These are phyloP conservation scores for Wakefieldia striispora DNA, from an alignment of 768 basidiomycete species.

Conservation along the genomic window DNA sequence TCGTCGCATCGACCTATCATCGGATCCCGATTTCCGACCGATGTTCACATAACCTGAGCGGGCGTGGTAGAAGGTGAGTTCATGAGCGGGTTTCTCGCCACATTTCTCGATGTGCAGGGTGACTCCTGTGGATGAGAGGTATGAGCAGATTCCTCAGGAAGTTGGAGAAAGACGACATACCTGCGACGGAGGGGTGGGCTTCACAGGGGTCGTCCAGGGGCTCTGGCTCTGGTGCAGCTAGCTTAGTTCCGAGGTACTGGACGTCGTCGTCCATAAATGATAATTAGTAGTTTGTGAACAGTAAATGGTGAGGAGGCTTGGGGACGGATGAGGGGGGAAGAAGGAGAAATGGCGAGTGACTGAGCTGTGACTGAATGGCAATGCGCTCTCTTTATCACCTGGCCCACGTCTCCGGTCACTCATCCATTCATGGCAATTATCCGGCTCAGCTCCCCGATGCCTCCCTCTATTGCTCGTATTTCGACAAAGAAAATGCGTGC, in stretches of 20 bases:
- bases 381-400: conserved; percentile 31
- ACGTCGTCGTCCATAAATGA: conserved; percentile 56
- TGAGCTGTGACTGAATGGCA: conserved; percentile 32
- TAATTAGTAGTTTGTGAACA: conserved; percentile 1
- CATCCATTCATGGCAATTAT: conserved; percentile 25
- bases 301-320: not conserved
- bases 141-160: conserved; percentile 12
- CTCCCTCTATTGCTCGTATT: not conserved
- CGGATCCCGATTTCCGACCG: conserved; percentile 61
- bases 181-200: conserved; percentile 36
- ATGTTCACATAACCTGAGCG: conserved; percentile 54
- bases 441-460: conserved; percentile 14
- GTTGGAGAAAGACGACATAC: conserved; percentile 34
- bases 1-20: conserved; percentile 37
- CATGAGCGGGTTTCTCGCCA: conserved; percentile 42
- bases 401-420: conserved; percentile 19
- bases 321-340: conserved; percentile 9
- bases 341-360: conserved; percentile 21
- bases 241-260: conserved; percentile 51
- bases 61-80: conserved; percentile 52
- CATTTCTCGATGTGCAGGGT: conserved; percentile 56
- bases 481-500: conserved; percentile 6
- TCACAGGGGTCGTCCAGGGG: conserved; percentile 30
- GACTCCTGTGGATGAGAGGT: conserved; percentile 44
- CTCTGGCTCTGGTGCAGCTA: conserved; percentile 27